phyloP scores from a whole-genome alignment of 2,329 filamentous ascomycete genomes.

The Nothophaeocryptopus gaeumannii region DNA sequence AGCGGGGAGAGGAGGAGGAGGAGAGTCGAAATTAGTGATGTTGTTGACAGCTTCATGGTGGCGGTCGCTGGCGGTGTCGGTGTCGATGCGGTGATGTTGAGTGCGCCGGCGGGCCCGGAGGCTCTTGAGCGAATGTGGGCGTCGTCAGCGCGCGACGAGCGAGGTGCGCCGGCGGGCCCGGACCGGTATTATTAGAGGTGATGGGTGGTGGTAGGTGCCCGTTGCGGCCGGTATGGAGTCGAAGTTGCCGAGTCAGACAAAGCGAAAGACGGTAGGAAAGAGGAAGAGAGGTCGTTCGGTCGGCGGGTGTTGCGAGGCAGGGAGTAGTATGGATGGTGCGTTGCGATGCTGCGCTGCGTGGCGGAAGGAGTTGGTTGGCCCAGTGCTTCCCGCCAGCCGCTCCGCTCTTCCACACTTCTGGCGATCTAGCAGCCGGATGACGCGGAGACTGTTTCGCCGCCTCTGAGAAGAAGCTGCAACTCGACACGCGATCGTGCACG shows the following conservation, averaged over 20 bases:
- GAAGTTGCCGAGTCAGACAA: neutral
- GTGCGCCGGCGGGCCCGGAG: conserved; percentile 15
- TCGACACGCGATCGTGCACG: no score
- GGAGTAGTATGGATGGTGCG: neutral
- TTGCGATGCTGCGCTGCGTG: neutral
- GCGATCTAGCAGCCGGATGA: conserved; percentile 7
- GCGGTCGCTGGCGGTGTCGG: conserved; percentile 9
- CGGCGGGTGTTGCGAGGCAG: neutral
- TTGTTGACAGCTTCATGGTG: conserved; percentile 29
- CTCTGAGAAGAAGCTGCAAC: no score
- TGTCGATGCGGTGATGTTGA: conserved; percentile 7
- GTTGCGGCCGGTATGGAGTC: neutral
- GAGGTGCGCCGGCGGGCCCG: conserved; percentile 2
- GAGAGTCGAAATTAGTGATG: conserved; percentile 29
- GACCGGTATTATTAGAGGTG: no score
- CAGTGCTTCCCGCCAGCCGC: neutral
- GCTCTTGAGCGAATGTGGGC: conserved; percentile 19
- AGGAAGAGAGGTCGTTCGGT: neutral
- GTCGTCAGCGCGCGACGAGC: conserved; percentile 17
- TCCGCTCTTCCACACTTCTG: neutral
- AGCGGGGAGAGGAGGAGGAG: conserved; percentile 45
- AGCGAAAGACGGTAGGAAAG: conserved; percentile 3
- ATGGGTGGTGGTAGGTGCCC: neutral
- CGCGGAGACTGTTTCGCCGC: neutral
- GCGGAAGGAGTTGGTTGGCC: conserved; percentile 2